Conservation (phyloP, 2,329 filamentous ascomycete species). For the Aspergillus texensis region DNA sequence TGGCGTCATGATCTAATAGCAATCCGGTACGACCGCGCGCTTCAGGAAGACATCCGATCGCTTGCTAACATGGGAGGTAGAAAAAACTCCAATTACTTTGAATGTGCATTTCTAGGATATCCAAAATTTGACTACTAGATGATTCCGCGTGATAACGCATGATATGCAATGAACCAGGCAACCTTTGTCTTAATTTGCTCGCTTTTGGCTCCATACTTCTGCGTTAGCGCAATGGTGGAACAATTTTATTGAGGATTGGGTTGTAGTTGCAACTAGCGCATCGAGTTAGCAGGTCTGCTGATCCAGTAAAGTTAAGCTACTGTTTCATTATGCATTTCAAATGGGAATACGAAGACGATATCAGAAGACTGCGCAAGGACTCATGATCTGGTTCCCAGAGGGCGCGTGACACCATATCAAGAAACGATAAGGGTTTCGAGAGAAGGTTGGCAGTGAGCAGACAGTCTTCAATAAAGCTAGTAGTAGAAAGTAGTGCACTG, state of each 20-base stretch:
- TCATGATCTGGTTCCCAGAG: background rate
- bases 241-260: background rate
- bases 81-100: slow-evolving; percentile 7
- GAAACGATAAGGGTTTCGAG: background rate
- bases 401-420: slow-evolving; percentile 12
- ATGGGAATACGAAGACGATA: background rate
- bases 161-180: slow-evolving; percentile 1
- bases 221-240: background rate
- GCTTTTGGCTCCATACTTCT: background rate
- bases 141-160: slow-evolving; percentile 11
- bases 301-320: background rate
- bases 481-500: too few species aligned
- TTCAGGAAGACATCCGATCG: background rate
- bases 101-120: slow-evolving; percentile 15
- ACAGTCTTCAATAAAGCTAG: too few species aligned
- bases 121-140: slow-evolving; percentile 12
- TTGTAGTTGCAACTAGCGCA: background rate
- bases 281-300: background rate
- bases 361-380: background rate
- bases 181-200: background rate
- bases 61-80: slow-evolving; percentile 24
- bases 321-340: background rate
- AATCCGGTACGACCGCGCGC: slow-evolving; percentile 27
- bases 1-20: slow-evolving; percentile 31
- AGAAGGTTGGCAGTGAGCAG: background rate